Conservation (phyloP, 306 rosid genomes). For the Trichosanthes truncata region DNA sequence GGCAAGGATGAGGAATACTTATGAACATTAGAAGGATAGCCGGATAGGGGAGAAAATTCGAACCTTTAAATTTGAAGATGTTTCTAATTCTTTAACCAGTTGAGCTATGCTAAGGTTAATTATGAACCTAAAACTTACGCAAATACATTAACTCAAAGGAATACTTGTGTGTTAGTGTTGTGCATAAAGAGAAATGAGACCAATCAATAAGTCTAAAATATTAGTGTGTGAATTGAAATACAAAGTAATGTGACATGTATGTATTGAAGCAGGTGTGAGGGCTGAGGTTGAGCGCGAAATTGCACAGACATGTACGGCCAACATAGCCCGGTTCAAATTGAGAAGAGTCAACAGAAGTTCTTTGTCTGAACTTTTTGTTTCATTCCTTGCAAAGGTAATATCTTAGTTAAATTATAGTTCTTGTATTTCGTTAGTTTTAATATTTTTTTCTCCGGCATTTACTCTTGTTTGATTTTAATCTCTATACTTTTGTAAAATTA, state of each 20-base stretch:
- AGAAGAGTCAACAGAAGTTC: conserved; percentile 49
- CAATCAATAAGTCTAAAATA: background rate
- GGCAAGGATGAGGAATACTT: background rate
- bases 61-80: background rate
- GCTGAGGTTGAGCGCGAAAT: conserved; percentile 43
- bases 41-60: background rate
- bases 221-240: background rate
- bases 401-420: background rate
- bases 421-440: background rate
- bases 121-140: background rate
- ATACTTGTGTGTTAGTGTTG: background rate
- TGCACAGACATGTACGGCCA: conserved; percentile 39
- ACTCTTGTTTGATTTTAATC: background rate
- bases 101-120: background rate
- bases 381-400: conserved; percentile 59
- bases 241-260: background rate
- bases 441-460: background rate
- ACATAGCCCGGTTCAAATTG: conserved; percentile 34
- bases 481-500: background rate
- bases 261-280: conserved; percentile 54
- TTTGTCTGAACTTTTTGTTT: conserved; percentile 61
- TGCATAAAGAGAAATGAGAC: background rate
- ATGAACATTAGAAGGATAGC: background rate
- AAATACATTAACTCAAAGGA: background rate
- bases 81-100: background rate